Evolutionary conservation across 2,329 filamentous ascomycete genomes (phyloP).

Genomic region (Apiospora hydei): DNA sequence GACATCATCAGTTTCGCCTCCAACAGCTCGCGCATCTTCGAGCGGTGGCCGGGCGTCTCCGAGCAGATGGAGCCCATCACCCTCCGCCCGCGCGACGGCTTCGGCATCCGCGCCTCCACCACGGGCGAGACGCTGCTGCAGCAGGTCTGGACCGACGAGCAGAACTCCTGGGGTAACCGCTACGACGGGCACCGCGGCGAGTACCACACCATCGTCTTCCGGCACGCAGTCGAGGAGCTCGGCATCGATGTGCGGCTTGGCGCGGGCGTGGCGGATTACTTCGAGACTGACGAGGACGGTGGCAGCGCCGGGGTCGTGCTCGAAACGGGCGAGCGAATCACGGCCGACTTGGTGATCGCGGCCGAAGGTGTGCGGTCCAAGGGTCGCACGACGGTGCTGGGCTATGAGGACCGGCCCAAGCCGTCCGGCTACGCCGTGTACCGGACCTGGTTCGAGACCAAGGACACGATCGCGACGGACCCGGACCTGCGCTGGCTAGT

Average conservation of each 20-base stretch:
- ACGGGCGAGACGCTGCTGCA: conserved; percentile 57
- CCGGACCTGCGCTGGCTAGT: conserved; percentile 52
- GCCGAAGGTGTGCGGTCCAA: conserved; percentile 24
- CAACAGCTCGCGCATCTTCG: conserved; percentile 64
- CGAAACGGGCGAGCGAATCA: conserved; percentile 47
- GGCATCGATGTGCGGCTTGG: conserved; percentile 57
- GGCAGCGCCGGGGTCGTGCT: conserved; percentile 48
- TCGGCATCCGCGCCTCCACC: conserved; percentile 59
- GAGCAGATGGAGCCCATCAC: conserved; percentile 57
- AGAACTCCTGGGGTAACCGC: conserved; percentile 51
- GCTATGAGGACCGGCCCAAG: conserved; percentile 52
- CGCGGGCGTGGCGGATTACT: conserved; percentile 53
- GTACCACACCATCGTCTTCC: conserved; percentile 58
- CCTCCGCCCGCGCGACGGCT: conserved; percentile 45
- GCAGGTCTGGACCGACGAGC: conserved; percentile 49
- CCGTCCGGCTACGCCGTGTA: conserved; percentile 57
- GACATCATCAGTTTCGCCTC: conserved; percentile 63
- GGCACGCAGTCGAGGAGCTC: conserved; percentile 55
- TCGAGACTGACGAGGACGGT: conserved; percentile 44
- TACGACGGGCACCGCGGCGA: conserved; percentile 63
- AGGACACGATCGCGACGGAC: conserved; percentile 51
- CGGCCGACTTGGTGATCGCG: conserved; percentile 22
- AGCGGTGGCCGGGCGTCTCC: conserved; percentile 60
- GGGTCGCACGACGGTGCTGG: conserved; percentile 5
- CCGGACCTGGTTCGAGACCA: conserved; percentile 48